Base-by-base conservation (phyloP, 345 rosid genomes). In the Eucalyptus grandis region DNA sequence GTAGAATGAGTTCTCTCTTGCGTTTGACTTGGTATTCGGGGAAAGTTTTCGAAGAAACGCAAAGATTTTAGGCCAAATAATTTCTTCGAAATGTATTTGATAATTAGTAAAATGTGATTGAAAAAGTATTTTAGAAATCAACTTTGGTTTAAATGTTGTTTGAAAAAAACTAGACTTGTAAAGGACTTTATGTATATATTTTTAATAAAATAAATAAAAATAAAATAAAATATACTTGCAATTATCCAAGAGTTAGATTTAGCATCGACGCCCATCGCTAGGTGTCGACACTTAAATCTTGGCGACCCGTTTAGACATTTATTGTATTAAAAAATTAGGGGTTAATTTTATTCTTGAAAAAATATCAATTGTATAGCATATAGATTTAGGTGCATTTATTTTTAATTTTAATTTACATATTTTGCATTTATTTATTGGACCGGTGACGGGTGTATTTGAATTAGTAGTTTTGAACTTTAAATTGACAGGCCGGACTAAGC, bases 261-360 rank as follows among this genome's bases (percentile, higher is more conserved):
- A 65, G 11, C 77, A 65, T 0, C 11, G 0, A 9, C 2, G 0
- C 5, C 2, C 0, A n/a, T n/a, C 0, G 2, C 3, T 40, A 40
- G 43, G 43, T 40, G 43, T 40, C 43, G 6, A 40, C 6, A 40
- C 43, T 6, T 40, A 40, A 40, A 40, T 40, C 43, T 40, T 40
- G 43, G 43, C 43, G 6, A 40, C 43, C 43, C 43, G 43, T 40
- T 40, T 40, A 40, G 43, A 5, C 43, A 40, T 40, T 40, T 40
- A 40, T 40, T 40, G 2, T 5, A 40, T 40, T 40, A 40, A 40
- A 40, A 40, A 40, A 40, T 40, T 40, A 40, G 43, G 43, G 43
- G 6, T 40, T 40, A 40, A 40, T 40, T 40, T 40, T 40, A 40
- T 5, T 1, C 43, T 2, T 40, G 43, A 40, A 40, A 40, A 40